Base-by-base conservation (phyloP, 495 filamentous ascomycete species). In the Oleoguttula mirabilis region DNA sequence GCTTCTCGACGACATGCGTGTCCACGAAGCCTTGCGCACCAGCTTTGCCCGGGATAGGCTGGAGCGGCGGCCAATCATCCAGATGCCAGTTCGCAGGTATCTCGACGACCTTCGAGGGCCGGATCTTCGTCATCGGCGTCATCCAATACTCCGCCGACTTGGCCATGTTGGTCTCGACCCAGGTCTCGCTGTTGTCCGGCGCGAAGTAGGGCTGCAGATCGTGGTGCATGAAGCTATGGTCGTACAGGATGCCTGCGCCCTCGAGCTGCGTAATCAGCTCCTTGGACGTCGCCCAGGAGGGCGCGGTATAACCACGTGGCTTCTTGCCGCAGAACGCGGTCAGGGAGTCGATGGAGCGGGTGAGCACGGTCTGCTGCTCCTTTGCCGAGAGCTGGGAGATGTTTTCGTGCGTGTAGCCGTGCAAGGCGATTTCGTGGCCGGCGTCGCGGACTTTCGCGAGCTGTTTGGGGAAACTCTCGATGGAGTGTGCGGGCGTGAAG, bases 61-160 rank as follows among this genome's bases (percentile, higher is more conserved):
- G 48, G 56, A 67, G 60, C 0, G 64, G 66, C 16, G 67, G 66
- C 48, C 79, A 54, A 55, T 80, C 77, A 60, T 81, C 78, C 28
- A 81, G 67, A 59, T 80, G 76, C 77, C 76, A 82, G 41, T 68
- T 77, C 0, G 70, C 73, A 0, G 78, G 77, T 20, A 82, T 79
- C 54, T 80, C 76, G 2, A 80, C 75, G 19, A 81, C 52, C 0
- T 70, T 70, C 51, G 0, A 72, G 69, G 21, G 65, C 58, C 4
- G 65, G 4, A 45, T 37, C 24, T 32, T 41, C 8, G 32, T 62
- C 39, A 81, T 60, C 1, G 76, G 77, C 52, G 72, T 72, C 77
- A 80, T 82, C 76, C 76, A 82, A 21, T 67, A 64, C 39, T 72
- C 69, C 3, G 77, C 75, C 36, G 70, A 64, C 54, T 80, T 67